A percentile compares a stretch with the other conserved stretches of the same genome.
Evolutionary conservation across 495 filamentous ascomycete genomes (phyloP).

Genomic region (Aspergillus bertholletiae): DNA sequence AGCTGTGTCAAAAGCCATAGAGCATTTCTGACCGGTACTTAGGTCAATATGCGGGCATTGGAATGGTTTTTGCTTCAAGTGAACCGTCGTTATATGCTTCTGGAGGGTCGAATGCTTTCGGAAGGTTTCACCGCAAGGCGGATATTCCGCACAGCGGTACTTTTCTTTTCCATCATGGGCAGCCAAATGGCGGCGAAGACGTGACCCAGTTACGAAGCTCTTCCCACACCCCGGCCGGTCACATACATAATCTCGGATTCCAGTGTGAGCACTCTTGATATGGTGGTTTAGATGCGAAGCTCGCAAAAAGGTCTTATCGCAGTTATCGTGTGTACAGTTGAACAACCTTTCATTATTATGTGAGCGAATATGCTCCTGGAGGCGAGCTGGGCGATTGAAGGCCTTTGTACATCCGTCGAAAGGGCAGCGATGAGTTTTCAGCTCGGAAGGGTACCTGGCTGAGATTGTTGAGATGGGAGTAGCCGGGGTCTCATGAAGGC

Average conservation of each 20-base stretch:
- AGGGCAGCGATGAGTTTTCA: slow-evolving; percentile 70
- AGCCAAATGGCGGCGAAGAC: slow-evolving; percentile 64
- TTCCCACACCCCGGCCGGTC: slow-evolving; percentile 69
- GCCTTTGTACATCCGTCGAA: slow-evolving; percentile 68
- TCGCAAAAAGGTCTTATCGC: slow-evolving; percentile 78
- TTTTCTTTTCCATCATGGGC: slow-evolving; percentile 66
- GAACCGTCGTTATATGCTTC: slow-evolving; percentile 70
- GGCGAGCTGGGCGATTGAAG: slow-evolving; percentile 82
- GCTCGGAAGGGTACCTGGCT: slow-evolving; percentile 60
- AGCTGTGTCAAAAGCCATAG: slow-evolving; percentile 66
- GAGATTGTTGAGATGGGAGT: slow-evolving; percentile 53
- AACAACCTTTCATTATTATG: slow-evolving; percentile 78
- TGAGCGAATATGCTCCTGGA: slow-evolving; percentile 72
- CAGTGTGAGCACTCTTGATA: slow-evolving; percentile 73
- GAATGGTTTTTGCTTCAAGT: slow-evolving; percentile 66
- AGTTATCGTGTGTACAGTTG: slow-evolving; percentile 61
- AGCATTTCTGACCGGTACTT: slow-evolving; percentile 57
- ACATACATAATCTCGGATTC: slow-evolving; percentile 69
- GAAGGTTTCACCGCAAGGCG: slow-evolving; percentile 74
- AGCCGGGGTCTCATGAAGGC: slow-evolving; percentile 45
- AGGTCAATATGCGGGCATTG: slow-evolving; percentile 57
- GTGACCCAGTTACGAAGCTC: slow-evolving; percentile 69
- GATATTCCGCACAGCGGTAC: slow-evolving; percentile 68
- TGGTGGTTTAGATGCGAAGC: slow-evolving; percentile 81
- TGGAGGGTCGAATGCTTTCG: slow-evolving; percentile 85